Base-by-base conservation (phyloP, 169 alveolate genomes). In the Cryptosporidium parvum region DNA sequence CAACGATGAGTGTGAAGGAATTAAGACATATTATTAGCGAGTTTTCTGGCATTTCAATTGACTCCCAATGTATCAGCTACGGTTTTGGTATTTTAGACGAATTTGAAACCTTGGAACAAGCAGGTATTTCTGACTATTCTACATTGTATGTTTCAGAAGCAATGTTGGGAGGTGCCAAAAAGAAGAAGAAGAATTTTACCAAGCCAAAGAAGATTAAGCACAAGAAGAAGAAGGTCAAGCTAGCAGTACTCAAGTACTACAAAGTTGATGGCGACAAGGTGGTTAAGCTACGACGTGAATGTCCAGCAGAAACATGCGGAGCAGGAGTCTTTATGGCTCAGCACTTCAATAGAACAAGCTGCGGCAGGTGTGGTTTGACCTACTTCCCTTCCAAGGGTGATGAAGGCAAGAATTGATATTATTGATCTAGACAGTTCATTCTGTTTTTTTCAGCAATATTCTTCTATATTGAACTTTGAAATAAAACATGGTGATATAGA, bases 251-350 rank as follows among this genome's bases (percentile, higher is more conserved):
- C 92, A 97, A 97, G 92, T 97, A 94, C 94, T 97, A 98, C 98
- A 97, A 96, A 91, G 99, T 98, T 53, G 99, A 98, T 85, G 95
- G 94, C 59, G 98, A 97, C 93, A 96, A 96, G 93, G 99, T 98
- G 70, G 95, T 97, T 45, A 95, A 98, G 69, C 93, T 96, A 67
- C 97, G 97, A 92, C 97, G 96, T 91, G 99, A 97, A 91, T 97
- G 99, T 93, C 98, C 98, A 48, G 87, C 94, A 48, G 95, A 92
- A 65, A 91, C 95, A 71, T 97, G 99, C 92, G 99, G 98, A 69
- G 95, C 98, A 31, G 99, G 99, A 65, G 98, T 97, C 56, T 98
- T 97, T 96, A 97, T 98, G 99, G 99, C 99, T 31, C 95, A 97
- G 85, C 99, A 98, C 95, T 95, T 94, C 94, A 97, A 98, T 96